These are phyloP conservation scores for Guyanaporus albipodus DNA, from an alignment of 768 basidiomycete genomes.

Conservation along the genomic window DNA sequence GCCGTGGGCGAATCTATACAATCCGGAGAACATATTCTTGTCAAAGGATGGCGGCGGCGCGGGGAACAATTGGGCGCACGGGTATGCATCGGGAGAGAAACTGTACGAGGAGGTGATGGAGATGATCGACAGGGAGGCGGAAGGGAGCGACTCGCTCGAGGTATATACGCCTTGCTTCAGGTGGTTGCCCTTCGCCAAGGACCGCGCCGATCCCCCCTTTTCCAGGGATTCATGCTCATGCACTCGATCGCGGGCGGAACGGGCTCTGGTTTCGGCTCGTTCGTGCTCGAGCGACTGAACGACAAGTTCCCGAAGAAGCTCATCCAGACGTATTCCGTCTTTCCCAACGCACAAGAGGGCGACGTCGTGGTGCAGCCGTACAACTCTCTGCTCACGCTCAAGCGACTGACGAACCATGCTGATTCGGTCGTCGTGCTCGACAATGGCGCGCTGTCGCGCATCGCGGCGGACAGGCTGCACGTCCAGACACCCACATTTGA, in stretches of 20 bases:
- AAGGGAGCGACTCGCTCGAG: slow-evolving; percentile 96
- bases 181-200: neutral
- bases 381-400: slow-evolving; percentile 90
- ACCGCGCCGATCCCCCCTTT: neutral
- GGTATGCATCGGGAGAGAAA: slow-evolving; percentile 84
- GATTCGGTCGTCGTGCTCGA: slow-evolving; percentile 97
- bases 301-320: slow-evolving; percentile 99
- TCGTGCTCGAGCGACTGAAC: slow-evolving; percentile 90
- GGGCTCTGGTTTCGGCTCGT: slow-evolving; percentile 98
- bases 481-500: slow-evolving; percentile 84
- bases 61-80: slow-evolving; percentile 98
- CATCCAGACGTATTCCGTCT: slow-evolving; percentile 98
- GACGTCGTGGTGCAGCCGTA: slow-evolving; percentile 99
- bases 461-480: slow-evolving; percentile 90
- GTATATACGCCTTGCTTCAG: slow-evolving; percentile 38
- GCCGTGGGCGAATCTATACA: slow-evolving; percentile 83
- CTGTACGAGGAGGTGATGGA: slow-evolving; percentile 98
- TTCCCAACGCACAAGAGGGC: slow-evolving; percentile 88
- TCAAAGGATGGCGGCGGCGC: slow-evolving; percentile 98
- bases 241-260: slow-evolving; percentile 99
- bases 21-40: slow-evolving; percentile 96
- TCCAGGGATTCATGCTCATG: slow-evolving; percentile 95
- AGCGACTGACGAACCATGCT: slow-evolving; percentile 91
- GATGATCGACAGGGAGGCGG: slow-evolving; percentile 97
- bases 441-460: slow-evolving; percentile 88